A percentile compares a stretch with the other conserved stretches of the same genome.
phyloP scores from a whole-genome alignment of 2,329 filamentous ascomycete species.

The Pseudogymnoascus sp. region DNA sequence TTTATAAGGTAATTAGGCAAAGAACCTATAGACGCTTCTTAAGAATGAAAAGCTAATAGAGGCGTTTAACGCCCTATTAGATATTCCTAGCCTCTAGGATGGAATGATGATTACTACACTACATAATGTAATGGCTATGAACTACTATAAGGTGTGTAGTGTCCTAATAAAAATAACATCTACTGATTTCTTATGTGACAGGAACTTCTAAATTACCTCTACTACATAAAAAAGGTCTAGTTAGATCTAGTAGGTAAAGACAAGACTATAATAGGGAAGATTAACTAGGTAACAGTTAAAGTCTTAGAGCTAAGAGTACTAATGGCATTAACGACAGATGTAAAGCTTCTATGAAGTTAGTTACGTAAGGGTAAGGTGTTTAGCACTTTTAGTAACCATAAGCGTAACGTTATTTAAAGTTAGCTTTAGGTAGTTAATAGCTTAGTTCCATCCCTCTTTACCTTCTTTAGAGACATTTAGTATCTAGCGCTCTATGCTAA shows the following conservation, averaged over 20 bases:
- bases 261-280: background rate
- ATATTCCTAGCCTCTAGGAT: constrained; percentile 13
- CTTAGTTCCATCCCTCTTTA: background rate
- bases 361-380: background rate
- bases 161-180: no score
- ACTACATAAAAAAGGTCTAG: background rate
- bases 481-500: background rate
- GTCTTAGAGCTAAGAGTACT: background rate
- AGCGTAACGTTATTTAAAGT: background rate
- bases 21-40: background rate
- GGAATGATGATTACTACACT: constrained; percentile 13
- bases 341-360: background rate
- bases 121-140: background rate
- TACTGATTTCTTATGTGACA: background rate
- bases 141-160: background rate
- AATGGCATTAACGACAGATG: background rate
- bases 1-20: background rate
- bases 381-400: background rate
- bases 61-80: constrained; percentile 13
- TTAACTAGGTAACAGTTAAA: background rate
- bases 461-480: background rate
- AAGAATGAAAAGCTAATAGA: constrained; percentile 7
- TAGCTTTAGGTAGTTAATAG: background rate
- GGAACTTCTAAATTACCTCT: background rate
- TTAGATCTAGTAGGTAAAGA: background rate